A percentile compares a stretch with the other conserved stretches of the same genome.
Conservation (phyloP, 2,329 filamentous ascomycete species). For the Colletotrichum destructivum region DNA sequence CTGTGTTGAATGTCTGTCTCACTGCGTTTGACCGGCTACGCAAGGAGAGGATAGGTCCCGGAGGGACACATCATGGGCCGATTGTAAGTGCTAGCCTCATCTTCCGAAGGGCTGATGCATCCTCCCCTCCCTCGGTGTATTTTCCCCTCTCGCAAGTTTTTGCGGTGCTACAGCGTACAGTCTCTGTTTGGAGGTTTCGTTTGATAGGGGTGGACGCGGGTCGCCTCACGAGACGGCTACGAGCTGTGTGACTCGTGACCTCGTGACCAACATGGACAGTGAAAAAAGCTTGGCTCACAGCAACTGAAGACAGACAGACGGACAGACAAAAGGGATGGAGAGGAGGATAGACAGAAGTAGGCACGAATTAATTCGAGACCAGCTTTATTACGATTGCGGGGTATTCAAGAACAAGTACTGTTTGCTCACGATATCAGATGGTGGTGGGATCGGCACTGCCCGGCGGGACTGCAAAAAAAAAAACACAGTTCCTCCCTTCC, state of each 20-base stretch:
- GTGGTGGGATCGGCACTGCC: background rate
- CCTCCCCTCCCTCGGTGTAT: background rate
- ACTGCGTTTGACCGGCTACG: background rate
- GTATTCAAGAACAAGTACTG: background rate
- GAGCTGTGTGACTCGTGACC: background rate
- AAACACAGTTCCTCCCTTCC: background rate
- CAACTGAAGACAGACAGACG: background rate
- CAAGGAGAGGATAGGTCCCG: background rate
- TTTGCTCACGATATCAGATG: background rate
- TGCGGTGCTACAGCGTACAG: slow-evolving; percentile 3
- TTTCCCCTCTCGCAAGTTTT: background rate
- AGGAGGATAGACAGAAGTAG: no score
- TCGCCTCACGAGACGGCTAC: slow-evolving; percentile 29
- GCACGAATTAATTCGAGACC: no score
- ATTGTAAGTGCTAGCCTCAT: background rate
- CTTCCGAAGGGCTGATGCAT: background rate
- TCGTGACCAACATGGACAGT: slow-evolving; percentile 3
- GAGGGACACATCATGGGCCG: background rate
- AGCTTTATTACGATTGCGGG: background rate
- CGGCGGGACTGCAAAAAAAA: no score
- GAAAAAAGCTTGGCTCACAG: background rate
- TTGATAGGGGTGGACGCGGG: slow-evolving; percentile 8
- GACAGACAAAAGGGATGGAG: no score
- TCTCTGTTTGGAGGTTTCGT: background rate
- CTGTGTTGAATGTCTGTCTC: background rate